Evolutionary conservation across 2,329 filamentous ascomycete species (phyloP), one percentile per base, ranked within the genome.

Genomic region (Pyrenophora seminiperda): DNA sequence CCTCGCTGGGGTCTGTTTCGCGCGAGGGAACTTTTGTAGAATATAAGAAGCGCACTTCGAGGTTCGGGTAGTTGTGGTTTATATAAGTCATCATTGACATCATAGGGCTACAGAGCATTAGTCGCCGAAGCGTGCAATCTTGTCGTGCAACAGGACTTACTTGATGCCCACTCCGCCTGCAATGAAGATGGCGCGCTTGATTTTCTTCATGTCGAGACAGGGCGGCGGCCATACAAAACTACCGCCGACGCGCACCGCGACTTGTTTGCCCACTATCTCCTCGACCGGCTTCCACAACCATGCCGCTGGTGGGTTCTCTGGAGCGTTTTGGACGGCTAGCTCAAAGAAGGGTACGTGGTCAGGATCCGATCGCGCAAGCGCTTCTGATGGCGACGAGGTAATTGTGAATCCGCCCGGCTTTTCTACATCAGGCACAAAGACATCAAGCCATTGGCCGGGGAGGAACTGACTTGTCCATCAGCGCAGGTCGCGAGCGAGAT

Each of bases 391-490:
- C 0, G 87, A 76, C 1, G 89, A 94, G 5, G 90, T 93, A 57
- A 96, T 88, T 33, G 91, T 96, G 77, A 96, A 96, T 50, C 91
- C 91, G 27, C 91, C 91, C 3, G 90, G 86, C 68, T 87, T 85
- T 34, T 80, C 64, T 36, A 90, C 75, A 30, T 77, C 78, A 1
- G 91, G 90, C 44, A 91, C 82, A 69, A 88, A 87, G 5, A 91
- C 86, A 70, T 96, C 91, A 47, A 96, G 81, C 90, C 91, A 96
- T 78, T 96, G 91, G 45, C 91, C 91, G 4, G 91, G 84, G 5
- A 85, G 79, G 73, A 94, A 95, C 80, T 71, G 57, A 46, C 54
- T 58, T 56, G 57, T 54, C 61, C 57, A 66, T 68, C 63, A 70
- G 63, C 61, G 54, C 50, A 58, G 53, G 61, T 62, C 45, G 59